phyloP scores from a whole-genome alignment of 129 eudicot species.

The Chrysanthemum lavandulifolium region DNA sequence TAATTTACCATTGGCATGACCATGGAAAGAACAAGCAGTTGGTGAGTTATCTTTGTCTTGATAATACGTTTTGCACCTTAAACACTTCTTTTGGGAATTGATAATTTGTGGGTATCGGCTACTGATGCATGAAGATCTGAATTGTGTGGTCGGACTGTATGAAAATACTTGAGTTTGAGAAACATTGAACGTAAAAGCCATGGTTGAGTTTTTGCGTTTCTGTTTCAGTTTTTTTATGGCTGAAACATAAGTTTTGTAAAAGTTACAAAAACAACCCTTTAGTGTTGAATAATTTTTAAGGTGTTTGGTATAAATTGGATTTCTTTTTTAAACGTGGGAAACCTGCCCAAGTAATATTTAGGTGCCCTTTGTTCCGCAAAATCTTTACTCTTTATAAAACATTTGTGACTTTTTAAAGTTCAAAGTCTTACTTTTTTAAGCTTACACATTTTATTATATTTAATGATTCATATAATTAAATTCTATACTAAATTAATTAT shows the following conservation, averaged over 20 bases:
- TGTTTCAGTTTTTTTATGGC: conserved; percentile 16
- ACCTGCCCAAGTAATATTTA: too few species aligned
- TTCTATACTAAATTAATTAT: too few species aligned
- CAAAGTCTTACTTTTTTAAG: too few species aligned
- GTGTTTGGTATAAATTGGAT: too few species aligned
- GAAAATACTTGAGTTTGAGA: conserved; percentile 22
- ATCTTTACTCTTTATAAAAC: too few species aligned
- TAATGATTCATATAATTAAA: too few species aligned
- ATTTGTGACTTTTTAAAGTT: too few species aligned
- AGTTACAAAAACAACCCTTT: not conserved
- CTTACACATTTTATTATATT: too few species aligned
- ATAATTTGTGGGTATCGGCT: conserved; percentile 26
- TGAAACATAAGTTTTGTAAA: conserved; percentile 11
- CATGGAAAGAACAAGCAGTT: conserved; percentile 75
- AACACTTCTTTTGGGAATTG: conserved; percentile 49
- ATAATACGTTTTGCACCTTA: conserved; percentile 65
- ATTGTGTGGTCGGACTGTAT: conserved; percentile 22
- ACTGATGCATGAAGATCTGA: conserved; percentile 24
- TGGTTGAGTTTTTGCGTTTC: not conserved
- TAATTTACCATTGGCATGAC: conserved; percentile 58
- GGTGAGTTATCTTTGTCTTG: conserved; percentile 58
- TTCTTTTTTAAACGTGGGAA: too few species aligned
- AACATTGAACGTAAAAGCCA: conserved; percentile 31
- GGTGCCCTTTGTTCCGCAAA: too few species aligned
- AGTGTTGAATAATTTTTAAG: conserved; percentile 15